Evolutionary conservation across 2,329 filamentous ascomycete genomes (phyloP).

Genomic region (Paradendryphiella salina): DNA sequence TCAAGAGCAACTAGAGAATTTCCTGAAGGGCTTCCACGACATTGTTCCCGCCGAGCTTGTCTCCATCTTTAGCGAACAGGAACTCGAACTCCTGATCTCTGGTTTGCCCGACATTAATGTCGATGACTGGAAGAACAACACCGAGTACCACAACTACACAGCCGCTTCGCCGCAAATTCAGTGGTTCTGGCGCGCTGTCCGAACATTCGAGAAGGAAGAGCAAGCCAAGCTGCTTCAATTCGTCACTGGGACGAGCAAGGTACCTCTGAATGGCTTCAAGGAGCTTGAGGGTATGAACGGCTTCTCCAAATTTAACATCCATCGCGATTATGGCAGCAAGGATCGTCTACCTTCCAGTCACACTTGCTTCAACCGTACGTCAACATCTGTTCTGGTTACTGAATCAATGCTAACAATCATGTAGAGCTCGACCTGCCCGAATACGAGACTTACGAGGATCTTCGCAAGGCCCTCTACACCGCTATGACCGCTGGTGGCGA

Average conservation of each 20-base stretch:
- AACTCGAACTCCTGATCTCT: slow-evolving; percentile 93
- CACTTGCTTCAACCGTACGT: slow-evolving; percentile 99
- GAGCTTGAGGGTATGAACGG: slow-evolving; percentile 99
- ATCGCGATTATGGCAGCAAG: slow-evolving; percentile 96
- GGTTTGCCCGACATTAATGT: slow-evolving; percentile 96
- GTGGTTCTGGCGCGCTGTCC: slow-evolving; percentile 98
- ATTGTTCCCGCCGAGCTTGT: slow-evolving; percentile 94
- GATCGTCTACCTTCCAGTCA: slow-evolving; percentile 94
- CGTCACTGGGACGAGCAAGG: slow-evolving; percentile 97
- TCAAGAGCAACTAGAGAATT: slow-evolving; percentile 89
- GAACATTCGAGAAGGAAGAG: slow-evolving; percentile 98
- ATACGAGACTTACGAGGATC: slow-evolving; percentile 92
- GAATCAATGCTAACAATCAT: slow-evolving; percentile 41
- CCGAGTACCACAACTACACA: slow-evolving; percentile 97
- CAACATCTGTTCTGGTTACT: not conserved
- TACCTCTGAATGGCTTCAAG: slow-evolving; percentile 97
- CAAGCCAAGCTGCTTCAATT: slow-evolving; percentile 96
- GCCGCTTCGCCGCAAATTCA: slow-evolving; percentile 94
- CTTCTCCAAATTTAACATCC: slow-evolving; percentile 96
- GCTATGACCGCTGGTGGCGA: slow-evolving; percentile 98
- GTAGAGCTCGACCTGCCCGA: slow-evolving; percentile 96
- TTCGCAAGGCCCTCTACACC: slow-evolving; percentile 86
- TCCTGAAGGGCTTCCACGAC: slow-evolving; percentile 95
- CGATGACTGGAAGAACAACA: slow-evolving; percentile 99
- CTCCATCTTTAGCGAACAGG: slow-evolving; percentile 97